Evolutionary conservation across 2,329 filamentous ascomycete species (phyloP), one percentile per base, ranked within the genome.

Genomic region (Falciphora oryzae): DNA sequence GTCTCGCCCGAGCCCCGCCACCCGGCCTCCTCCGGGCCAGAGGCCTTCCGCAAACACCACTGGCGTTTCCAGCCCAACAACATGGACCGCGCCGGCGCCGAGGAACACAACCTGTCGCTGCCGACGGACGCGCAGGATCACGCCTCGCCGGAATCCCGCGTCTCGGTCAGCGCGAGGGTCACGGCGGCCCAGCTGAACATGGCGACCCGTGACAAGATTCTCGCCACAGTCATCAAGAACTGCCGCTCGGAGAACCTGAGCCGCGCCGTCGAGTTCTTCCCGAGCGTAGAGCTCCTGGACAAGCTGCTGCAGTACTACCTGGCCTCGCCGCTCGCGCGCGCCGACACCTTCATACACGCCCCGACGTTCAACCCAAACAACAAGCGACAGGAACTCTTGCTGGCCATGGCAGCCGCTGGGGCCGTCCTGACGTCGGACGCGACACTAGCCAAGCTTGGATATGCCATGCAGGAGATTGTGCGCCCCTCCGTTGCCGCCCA

Each of bases 391-490:
- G 77, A 77, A 61, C 69, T 79, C 2, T 69, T 79, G 2, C 73
- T 73, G 5, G 73, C 71, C 1, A 71, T 80, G 65, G 72, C 75
- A 7, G 73, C 77, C 1, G 71, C 73, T 16, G 77, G 74, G 2
- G 78, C 78, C 0, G 73, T 76, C 0, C 64, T 74, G 14, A 78
- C 77, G 1, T 71, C 73, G 0, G 72, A 77, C 2, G 73, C 75
- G 16, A 73, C 76, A 0, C 68, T 80, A 4, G 69, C 74, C 14
- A 78, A 77, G 7, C 69, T 80, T 27, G 78, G 78, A 0, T 78
- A 74, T 67, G 77, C 78, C 1, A 68, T 80, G 29, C 71, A 78
- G 29, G 78, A 80, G 63, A 74, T 74, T 31, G 69, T 77, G 16
- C 70, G 57, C 16, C 25, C 31, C 25, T 25, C 57, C 14, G 31